Base-by-base conservation (phyloP, 805 yeast genomes). In the Metschnikowia picachoensis region DNA sequence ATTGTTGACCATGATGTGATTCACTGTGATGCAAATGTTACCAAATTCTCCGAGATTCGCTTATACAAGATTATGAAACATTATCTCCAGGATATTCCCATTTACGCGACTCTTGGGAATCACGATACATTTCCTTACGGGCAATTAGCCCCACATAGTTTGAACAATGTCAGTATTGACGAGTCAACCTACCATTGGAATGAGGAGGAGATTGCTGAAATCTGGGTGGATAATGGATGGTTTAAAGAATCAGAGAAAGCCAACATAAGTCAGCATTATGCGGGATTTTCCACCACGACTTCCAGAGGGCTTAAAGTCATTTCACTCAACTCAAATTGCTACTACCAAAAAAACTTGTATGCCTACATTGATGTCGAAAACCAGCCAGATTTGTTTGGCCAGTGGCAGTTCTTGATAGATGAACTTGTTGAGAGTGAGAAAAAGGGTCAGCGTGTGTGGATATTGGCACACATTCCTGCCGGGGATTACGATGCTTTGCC, bases 61-160 rank as follows among this genome's bases (percentile, higher is more conserved):
- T 81, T 85, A 50, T 87, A 85, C 37, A 77, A 71, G 13, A 75
- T 82, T 48, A 69, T 83, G 71, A 83, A 83, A 48, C 64, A 65
- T 44, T 70, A 56, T 53, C 70, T 83, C 47, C 66, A 72, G 15
- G 68, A 76, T 43, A 61, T 79, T 29, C 84, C 87, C 8, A 76
- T 84, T 5, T 82, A 67, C 58, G 74, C 87, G 10, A 79, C 78
- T 17, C 65, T 84, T 56, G 90, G 90, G 27, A 83, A 82, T 60
- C 89, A 85, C 62, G 90, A 84, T 58, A 77, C 82, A 29, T 84
- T 76, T 70, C 90, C 91, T 14, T 80, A 82, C 55, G 85, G 84
- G 32, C 87, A 83, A 60, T 62, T 82, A 47, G 85, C 87, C 2
- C 85, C 82, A 8, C 46, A 52, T 30, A 49, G 43, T 35, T 37